phyloP scores from a whole-genome alignment of 2,329 filamentous ascomycete genomes.

The Lachnellula willkommii region DNA sequence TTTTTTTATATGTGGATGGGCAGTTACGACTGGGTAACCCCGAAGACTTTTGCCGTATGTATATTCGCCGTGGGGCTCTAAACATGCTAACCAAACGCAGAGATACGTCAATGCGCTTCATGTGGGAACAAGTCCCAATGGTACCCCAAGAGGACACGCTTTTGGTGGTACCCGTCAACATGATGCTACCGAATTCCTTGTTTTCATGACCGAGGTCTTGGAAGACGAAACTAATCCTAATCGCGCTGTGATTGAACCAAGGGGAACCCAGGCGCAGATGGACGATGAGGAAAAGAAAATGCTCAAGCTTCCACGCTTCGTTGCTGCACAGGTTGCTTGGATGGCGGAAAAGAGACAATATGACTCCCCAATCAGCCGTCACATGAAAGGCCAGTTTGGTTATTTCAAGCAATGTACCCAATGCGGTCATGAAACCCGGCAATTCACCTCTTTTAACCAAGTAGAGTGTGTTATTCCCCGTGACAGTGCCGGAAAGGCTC shows the following conservation, averaged over 20 bases:
- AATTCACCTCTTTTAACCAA: not conserved
- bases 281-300: conserved; percentile 43
- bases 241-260: conserved; percentile 50
- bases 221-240: conserved; percentile 79
- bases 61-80: not conserved
- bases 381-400: not conserved
- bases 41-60: conserved; percentile 54
- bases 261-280: not conserved
- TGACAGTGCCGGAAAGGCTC: conserved; percentile 45
- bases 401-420: not conserved
- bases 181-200: conserved; percentile 85
- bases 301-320: not conserved
- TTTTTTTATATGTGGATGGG: conserved; percentile 39
- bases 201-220: conserved; percentile 73
- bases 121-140: not conserved
- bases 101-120: conserved; percentile 23
- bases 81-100: conserved; percentile 13
- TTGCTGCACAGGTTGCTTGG: not conserved
- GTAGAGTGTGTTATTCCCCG: not conserved
- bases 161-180: conserved; percentile 75
- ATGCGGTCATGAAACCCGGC: not conserved
- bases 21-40: conserved; percentile 38
- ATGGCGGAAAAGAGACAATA: not conserved
- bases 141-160: conserved; percentile 3
- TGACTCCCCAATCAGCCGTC: not conserved